Evolutionary conservation across 2,329 filamentous ascomycete genomes (phyloP).

Genomic region (Graphiopsis chlorocephala): DNA sequence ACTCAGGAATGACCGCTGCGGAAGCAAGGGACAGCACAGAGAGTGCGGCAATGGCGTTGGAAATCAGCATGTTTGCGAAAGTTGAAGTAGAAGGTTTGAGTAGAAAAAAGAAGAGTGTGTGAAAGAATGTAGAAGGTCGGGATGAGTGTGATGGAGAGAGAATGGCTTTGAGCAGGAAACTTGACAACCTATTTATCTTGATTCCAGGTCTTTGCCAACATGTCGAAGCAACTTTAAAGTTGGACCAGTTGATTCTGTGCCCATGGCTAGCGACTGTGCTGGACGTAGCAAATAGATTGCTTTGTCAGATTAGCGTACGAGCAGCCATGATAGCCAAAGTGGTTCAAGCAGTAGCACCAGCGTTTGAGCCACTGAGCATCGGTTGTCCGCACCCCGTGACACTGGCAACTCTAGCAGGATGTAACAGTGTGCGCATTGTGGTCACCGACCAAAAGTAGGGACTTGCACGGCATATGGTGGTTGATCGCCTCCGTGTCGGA

Average conservation of each 20-base stretch:
- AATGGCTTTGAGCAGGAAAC: not conserved
- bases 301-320: not conserved
- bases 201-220: not conserved
- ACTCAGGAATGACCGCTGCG: conserved; percentile 11
- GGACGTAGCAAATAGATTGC: conserved; percentile 8
- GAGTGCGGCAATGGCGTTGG: conserved; percentile 9
- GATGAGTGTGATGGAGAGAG: not conserved
- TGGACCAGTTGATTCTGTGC: not conserved
- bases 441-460: not conserved
- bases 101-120: not conserved
- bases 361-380: not conserved
- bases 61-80: conserved; percentile 11
- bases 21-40: conserved; percentile 16
- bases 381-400: not conserved
- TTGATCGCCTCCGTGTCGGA: conserved; percentile 1
- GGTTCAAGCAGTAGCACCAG: not conserved
- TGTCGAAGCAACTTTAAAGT: not conserved
- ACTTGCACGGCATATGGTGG: not conserved
- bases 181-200: conserved; percentile 4
- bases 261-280: not conserved
- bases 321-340: conserved; percentile 3
- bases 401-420: not conserved
- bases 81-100: not conserved
- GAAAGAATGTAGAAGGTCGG: not conserved
- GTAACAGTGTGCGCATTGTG: not conserved